phyloP scores from a whole-genome alignment of 371 early-diverging fungal genomes.

The Saksenaea oblongispora region DNA sequence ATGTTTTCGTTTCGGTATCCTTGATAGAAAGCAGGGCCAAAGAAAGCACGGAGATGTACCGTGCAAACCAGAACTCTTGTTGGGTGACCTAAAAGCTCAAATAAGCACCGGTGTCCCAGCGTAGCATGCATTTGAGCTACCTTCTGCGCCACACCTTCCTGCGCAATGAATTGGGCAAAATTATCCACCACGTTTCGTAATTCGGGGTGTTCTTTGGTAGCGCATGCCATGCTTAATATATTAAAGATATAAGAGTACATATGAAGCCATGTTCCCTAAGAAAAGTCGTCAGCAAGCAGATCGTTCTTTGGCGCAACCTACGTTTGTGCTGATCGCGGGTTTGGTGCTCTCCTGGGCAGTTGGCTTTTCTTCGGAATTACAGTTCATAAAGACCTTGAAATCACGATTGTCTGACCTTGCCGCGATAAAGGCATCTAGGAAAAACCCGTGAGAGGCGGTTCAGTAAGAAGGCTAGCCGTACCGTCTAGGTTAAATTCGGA shows the following conservation, averaged over 20 bases:
- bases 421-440: constrained; percentile 25
- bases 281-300: background rate
- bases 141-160: constrained; percentile 14
- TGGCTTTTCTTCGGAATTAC: constrained; percentile 38
- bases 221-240: constrained; percentile 29
- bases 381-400: constrained; percentile 59
- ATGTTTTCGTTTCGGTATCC: constrained; percentile 7
- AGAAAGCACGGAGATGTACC: constrained; percentile 23
- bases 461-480: constrained; percentile 5
- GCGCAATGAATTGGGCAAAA: constrained; percentile 17
- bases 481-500: constrained; percentile 53
- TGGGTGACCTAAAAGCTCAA: constrained; percentile 15
- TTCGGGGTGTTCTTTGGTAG: constrained; percentile 29
- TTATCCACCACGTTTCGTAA: constrained; percentile 15
- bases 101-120: background rate
- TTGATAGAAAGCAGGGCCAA: constrained; percentile 23
- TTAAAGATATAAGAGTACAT: constrained; percentile 34
- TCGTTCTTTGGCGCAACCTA: constrained; percentile 4
- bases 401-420: constrained; percentile 65
- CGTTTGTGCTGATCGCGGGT: constrained; percentile 37
- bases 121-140: constrained; percentile 6
- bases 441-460: background rate
- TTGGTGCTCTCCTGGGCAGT: constrained; percentile 44
- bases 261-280: constrained; percentile 32
- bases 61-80: constrained; percentile 29